Evolutionary conservation across 176 grass and related monocot genomes (phyloP), one percentile per base, ranked within the genome.

Genomic region (Alloteropsis semialata): DNA sequence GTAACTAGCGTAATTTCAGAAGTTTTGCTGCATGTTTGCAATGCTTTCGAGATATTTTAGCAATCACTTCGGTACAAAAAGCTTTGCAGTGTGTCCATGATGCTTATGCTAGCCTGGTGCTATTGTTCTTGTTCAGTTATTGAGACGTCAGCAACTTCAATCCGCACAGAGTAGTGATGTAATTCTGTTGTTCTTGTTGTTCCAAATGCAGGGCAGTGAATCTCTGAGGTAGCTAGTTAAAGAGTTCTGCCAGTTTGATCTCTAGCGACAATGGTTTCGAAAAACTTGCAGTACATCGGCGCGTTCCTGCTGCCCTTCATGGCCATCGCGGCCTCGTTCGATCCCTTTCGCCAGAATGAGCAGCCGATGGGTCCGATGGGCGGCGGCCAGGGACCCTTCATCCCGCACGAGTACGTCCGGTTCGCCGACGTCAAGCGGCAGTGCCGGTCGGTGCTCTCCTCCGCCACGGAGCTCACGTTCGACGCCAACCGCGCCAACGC

Each of bases 331-430:
- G 59, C 88, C 0, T 48, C 78, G 39, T 86, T 90, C 16, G 79
- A 86, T n/a, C 45, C 8, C 3, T 77, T 58, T 21, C 44, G 30
- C 61, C 48, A 36, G 17, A 74, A 51, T 4, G 16, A 25, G 28
- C 80, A 64, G 37, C 22, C 7, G 6, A 63, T 87, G 64, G 42
- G 57, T 8, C 58, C 81, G 5, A 77, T 67, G 59, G 46, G 24
- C 29, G 6, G 81, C 18, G 65, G 30, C 10, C 85, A 91, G 45
- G 82, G 75, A 2, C 82, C 82, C 30, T 84, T 75, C 79, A 43
- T 80, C 46, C 74, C 85, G 6, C 92, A 97, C 70, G 84, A 93
- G 65, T 94, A 97, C 82, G 77, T 48, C 18, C 92, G 88, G 38
- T 94, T 81, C 71, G 69, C 80, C 55, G 86, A 97, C 46, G 92